phyloP scores from a whole-genome alignment of 352 stramenopile species.

The Lagenidium sp. region DNA sequence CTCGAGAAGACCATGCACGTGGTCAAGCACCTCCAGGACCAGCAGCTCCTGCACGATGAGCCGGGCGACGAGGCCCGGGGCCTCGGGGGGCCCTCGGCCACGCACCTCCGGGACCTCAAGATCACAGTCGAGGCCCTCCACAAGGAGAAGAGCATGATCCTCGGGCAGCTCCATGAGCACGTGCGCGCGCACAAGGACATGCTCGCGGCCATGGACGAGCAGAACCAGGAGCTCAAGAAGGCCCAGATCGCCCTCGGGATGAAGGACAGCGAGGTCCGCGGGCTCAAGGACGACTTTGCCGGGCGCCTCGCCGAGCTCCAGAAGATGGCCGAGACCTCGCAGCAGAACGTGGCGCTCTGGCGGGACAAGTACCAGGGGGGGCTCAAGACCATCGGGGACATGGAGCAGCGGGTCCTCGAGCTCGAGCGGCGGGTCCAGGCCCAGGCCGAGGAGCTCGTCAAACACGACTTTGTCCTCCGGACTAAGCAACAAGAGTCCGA shows the following conservation, averaged over 20 bases:
- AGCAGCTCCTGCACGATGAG: slow-evolving; percentile 18
- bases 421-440: slow-evolving; percentile 32
- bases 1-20: slow-evolving; percentile 24
- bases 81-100: neutral
- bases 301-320: slow-evolving; percentile 16
- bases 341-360: slow-evolving; percentile 28
- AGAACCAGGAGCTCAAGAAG: slow-evolving; percentile 46
- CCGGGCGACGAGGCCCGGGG: slow-evolving; percentile 4
- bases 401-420: slow-evolving; percentile 25
- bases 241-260: slow-evolving; percentile 27
- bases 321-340: slow-evolving; percentile 30
- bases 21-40: slow-evolving; percentile 49
- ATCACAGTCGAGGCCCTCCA: slow-evolving; percentile 40
- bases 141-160: slow-evolving; percentile 50
- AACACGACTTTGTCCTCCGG: slow-evolving; percentile 47
- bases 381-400: slow-evolving; percentile 20
- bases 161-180: slow-evolving; percentile 52
- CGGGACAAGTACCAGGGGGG: slow-evolving; percentile 42
- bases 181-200: slow-evolving; percentile 34
- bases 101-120: slow-evolving; percentile 32
- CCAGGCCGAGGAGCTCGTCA: slow-evolving; percentile 45
- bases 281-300: slow-evolving; percentile 24
- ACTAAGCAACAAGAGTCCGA: slow-evolving; percentile 42
- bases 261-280: slow-evolving; percentile 37
- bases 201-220: slow-evolving; percentile 30